Percentiles rank a stretch among this genome's conserved stretches.
Evolutionary conservation across 1,284 basidiomycete species (phyloP).

Genomic region (Salmacisia buchloeana): DNA sequence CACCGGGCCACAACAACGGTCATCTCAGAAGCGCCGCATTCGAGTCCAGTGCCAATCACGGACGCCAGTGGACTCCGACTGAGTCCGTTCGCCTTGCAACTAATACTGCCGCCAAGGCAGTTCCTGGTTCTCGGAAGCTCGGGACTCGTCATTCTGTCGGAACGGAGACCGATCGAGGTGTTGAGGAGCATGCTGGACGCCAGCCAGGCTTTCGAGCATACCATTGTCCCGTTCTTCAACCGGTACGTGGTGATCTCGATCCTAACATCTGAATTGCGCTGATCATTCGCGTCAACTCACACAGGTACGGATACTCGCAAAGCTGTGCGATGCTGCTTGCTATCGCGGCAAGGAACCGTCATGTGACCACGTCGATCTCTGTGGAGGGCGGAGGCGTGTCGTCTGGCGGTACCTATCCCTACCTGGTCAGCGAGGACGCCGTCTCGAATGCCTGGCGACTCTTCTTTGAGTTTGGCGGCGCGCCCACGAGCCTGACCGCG

Average conservation of each 20-base stretch:
- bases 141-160: conserved; percentile 74
- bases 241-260: conserved; percentile 23
- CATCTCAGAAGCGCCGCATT: conserved; percentile 13
- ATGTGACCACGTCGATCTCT: conserved; percentile 16
- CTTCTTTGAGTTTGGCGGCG: conserved; percentile 29
- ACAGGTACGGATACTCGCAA: conserved; percentile 73
- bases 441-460: conserved; percentile 35
- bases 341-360: conserved; percentile 54
- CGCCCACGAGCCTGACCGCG: conserved; percentile 7
- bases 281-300: too few species aligned
- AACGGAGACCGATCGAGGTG: conserved; percentile 76
- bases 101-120: conserved; percentile 65
- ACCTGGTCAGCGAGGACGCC: conserved; percentile 37
- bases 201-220: conserved; percentile 27
- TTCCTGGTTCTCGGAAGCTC: conserved; percentile 81
- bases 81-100: conserved; percentile 76
- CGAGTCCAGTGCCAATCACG: background rate
- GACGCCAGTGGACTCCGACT: conserved; percentile 44
- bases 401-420: background rate
- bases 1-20: conserved; percentile 17
- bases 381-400: conserved; percentile 3
- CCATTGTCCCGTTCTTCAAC: conserved; percentile 45
- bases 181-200: conserved; percentile 57
- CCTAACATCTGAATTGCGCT: conserved; percentile 3
- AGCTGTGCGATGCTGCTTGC: conserved; percentile 86